These are phyloP conservation scores for Aureobasidium musti DNA, from an alignment of 2,329 filamentous ascomycete genomes.

Conservation along the genomic window DNA sequence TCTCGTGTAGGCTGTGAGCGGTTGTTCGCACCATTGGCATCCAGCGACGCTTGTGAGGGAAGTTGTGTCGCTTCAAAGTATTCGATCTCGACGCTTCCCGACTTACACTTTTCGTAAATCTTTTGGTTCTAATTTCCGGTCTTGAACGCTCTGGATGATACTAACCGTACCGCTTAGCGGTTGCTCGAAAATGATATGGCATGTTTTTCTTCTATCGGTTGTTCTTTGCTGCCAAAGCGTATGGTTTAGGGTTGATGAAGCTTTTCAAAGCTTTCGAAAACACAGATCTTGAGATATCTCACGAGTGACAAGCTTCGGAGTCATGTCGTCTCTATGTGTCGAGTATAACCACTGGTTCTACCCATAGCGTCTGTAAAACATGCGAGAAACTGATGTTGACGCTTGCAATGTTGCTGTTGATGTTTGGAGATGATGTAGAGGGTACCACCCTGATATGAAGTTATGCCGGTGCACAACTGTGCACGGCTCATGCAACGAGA, in stretches of 20 bases:
- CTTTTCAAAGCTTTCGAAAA: background rate
- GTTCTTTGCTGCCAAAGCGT: rapidly evolving
- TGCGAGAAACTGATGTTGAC: background rate
- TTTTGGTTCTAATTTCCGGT: too few relatives aligned
- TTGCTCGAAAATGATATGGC: background rate
- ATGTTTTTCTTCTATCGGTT: background rate
- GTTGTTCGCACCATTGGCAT: too few relatives aligned
- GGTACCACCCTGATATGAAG: background rate
- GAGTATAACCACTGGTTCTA: background rate
- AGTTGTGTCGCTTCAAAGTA: too few relatives aligned
- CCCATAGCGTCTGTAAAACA: background rate
- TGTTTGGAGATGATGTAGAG: background rate
- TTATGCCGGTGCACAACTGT: background rate
- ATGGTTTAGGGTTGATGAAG: background rate
- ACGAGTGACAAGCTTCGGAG: too few relatives aligned
- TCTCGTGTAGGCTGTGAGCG: too few relatives aligned
- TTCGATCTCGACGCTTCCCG: too few relatives aligned
- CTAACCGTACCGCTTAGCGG: too few relatives aligned
- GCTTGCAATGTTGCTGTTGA: background rate
- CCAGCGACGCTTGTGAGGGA: too few relatives aligned
- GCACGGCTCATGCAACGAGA: too few relatives aligned
- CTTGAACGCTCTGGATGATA: too few relatives aligned
- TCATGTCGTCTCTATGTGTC: rapidly evolving
- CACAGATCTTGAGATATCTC: background rate
- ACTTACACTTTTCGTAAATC: too few relatives aligned